Percentiles rank a stretch among this genome's conserved stretches.
These are phyloP conservation scores for Starmerella riodocensis DNA, from an alignment of 805 yeast genomes.

Conservation along the genomic window DNA sequence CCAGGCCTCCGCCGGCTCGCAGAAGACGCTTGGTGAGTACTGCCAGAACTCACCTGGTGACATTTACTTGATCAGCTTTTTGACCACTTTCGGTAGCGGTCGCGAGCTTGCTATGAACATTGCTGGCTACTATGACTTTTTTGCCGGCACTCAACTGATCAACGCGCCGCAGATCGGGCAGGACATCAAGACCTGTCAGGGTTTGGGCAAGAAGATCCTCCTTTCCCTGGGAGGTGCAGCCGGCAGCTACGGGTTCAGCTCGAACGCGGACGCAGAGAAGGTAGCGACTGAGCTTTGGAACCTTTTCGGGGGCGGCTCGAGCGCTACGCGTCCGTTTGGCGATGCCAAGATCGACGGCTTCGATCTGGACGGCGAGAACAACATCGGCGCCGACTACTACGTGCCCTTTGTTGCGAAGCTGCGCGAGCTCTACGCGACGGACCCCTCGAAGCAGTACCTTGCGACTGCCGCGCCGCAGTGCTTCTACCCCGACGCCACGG, in stretches of 20 bases:
- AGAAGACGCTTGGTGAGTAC: slow-evolving; percentile 38
- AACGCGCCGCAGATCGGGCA: slow-evolving; percentile 39
- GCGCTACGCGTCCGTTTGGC: slow-evolving; percentile 44
- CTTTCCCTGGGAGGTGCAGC: slow-evolving; percentile 68
- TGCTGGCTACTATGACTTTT: slow-evolving; percentile 34
- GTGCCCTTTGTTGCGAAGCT: slow-evolving; percentile 44
- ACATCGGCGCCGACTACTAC: slow-evolving; percentile 45
- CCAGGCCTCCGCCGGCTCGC: slow-evolving; percentile 59
- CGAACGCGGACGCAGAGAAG: slow-evolving; percentile 41
- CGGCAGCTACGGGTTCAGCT: slow-evolving; percentile 42
- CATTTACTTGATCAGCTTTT: slow-evolving; percentile 47
- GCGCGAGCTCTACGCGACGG: slow-evolving; percentile 32
- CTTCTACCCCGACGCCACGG: slow-evolving; percentile 63
- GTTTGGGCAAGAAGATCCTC: slow-evolving; percentile 60
- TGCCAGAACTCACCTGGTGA: slow-evolving; percentile 61
- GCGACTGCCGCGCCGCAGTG: slow-evolving; percentile 91
- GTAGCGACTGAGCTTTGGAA: slow-evolving; percentile 45
- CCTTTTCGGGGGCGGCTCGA: slow-evolving; percentile 39
- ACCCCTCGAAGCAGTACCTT: slow-evolving; percentile 48
- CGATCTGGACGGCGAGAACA: slow-evolving; percentile 57
- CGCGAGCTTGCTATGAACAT: slow-evolving; percentile 36
- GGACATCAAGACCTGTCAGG: slow-evolving; percentile 66
- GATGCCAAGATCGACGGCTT: slow-evolving; percentile 73
- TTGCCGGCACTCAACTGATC: slow-evolving; percentile 31
- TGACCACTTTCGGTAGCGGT: slow-evolving; percentile 43